A percentile compares a stretch with the other conserved stretches of the same genome.
Evolutionary conservation across 352 stramenopile genomes (phyloP).

Genomic region (Pythium apleroticum): DNA sequence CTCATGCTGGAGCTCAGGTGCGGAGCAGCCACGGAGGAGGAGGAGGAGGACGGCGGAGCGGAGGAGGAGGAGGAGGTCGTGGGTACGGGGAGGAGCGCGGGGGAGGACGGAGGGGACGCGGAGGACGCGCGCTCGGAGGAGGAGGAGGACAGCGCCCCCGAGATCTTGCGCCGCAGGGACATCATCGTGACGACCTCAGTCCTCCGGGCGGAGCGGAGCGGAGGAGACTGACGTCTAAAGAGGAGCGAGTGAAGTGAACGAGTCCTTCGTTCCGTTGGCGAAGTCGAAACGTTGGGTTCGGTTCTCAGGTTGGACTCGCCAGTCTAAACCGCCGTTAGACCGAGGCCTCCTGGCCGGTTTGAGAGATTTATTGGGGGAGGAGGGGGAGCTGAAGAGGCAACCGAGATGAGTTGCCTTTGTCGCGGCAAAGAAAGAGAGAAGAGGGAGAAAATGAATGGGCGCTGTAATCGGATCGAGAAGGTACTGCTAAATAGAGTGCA

Average conservation of each 20-base stretch:
- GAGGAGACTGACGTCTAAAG: not conserved
- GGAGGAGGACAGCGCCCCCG: constrained; percentile 13
- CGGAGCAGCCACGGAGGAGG: constrained; percentile 5
- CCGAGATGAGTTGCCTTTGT: not conserved
- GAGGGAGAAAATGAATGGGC: not conserved
- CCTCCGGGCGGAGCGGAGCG: not conserved
- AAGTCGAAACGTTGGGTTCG: not conserved
- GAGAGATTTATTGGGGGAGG: not conserved
- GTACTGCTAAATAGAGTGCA: not conserved
- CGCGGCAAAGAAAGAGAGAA: not conserved
- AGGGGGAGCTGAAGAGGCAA: not conserved
- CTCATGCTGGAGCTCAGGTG: constrained; percentile 10
- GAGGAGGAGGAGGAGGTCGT: constrained; percentile 10
- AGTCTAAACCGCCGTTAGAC: not conserved
- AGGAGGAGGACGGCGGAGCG: constrained; percentile 34
- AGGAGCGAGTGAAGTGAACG: not conserved
- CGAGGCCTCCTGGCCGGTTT: not conserved
- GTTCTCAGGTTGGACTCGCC: not conserved
- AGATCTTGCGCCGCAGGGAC: constrained; percentile 19
- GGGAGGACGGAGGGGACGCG: constrained; percentile 9
- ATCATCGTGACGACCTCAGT: constrained; percentile 13
- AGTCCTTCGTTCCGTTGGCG: not conserved
- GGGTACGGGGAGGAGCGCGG: constrained; percentile 11
- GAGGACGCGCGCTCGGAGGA: not conserved
- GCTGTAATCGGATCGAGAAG: not conserved